These are phyloP conservation scores for Hypoxylon lienhwacheense DNA, from an alignment of 495 filamentous ascomycete species.

Conservation along the genomic window DNA sequence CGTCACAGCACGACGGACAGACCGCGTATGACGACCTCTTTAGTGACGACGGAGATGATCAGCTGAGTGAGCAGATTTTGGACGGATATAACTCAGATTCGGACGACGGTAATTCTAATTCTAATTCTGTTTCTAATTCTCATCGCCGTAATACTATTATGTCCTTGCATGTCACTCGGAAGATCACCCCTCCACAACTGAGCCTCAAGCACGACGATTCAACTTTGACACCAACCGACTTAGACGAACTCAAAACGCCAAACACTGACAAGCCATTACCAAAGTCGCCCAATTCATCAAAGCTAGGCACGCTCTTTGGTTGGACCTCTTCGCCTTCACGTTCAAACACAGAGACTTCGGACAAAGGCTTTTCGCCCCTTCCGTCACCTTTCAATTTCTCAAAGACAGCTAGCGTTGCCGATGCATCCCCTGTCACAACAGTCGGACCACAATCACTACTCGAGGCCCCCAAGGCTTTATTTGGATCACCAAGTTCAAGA, in stretches of 20 bases:
- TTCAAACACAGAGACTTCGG: conserved; percentile 52
- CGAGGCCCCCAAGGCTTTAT: conserved; percentile 43
- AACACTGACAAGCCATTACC: conserved; percentile 56
- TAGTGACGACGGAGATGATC: conserved; percentile 42
- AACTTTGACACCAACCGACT: conserved; percentile 29
- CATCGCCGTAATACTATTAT: conserved; percentile 44
- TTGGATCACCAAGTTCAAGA: conserved; percentile 32
- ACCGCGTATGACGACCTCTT: conserved; percentile 42
- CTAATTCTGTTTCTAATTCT: too few relatives aligned
- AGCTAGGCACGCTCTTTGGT: conserved; percentile 56
- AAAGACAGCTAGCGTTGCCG: conserved; percentile 41
- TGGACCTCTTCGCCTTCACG: conserved; percentile 54
- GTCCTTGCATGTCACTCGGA: conserved; percentile 48
- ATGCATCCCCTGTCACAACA: conserved; percentile 46
- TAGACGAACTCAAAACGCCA: conserved; percentile 35
- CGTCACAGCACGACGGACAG: conserved; percentile 31
- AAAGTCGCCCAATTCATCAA: conserved; percentile 56
- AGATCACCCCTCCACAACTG: conserved; percentile 54
- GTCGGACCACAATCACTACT: conserved; percentile 41
- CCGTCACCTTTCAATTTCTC: conserved; percentile 48
- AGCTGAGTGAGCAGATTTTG: conserved; percentile 40
- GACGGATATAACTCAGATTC: conserved; percentile 41
- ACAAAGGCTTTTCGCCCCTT: conserved; percentile 54
- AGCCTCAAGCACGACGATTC: conserved; percentile 43
- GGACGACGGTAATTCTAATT: conserved; percentile 31